Evolutionary conservation across 352 stramenopile genomes (phyloP).

Genomic region (Phytopythium montanum): DNA sequence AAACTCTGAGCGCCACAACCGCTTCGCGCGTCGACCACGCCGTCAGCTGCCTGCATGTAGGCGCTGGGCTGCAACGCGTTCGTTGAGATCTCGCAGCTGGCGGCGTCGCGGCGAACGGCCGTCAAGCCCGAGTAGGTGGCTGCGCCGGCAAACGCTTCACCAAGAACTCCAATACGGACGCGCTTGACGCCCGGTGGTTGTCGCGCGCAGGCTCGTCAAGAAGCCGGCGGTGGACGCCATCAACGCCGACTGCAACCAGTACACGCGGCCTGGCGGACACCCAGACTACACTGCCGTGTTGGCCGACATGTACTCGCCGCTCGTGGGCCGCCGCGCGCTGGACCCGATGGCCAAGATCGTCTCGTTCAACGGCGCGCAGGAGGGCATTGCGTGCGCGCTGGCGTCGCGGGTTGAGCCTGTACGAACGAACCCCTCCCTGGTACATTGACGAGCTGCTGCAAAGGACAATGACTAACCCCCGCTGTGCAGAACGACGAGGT

Average conservation of each 20-base stretch:
- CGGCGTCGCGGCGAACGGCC: slow-evolving; percentile 63
- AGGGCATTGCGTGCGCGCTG: slow-evolving; percentile 84
- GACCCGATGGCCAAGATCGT: slow-evolving; percentile 80
- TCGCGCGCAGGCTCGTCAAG: slow-evolving; percentile 75
- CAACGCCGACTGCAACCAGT: slow-evolving; percentile 80
- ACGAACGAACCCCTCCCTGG: neutral
- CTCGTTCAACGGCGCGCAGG: slow-evolving; percentile 86
- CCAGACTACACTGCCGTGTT: slow-evolving; percentile 74
- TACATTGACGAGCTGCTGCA: neutral
- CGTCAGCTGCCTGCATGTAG: slow-evolving; percentile 60
- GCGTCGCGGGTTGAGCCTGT: slow-evolving; percentile 70
- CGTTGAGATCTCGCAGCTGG: slow-evolving; percentile 85
- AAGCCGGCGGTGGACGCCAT: slow-evolving; percentile 83
- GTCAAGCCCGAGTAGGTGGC: slow-evolving; percentile 80
- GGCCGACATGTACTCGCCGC: slow-evolving; percentile 72
- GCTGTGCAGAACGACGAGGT: slow-evolving; percentile 68
- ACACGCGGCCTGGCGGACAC: slow-evolving; percentile 85
- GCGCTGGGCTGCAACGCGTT: slow-evolving; percentile 81
- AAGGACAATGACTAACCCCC: neutral
- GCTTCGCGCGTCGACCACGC: slow-evolving; percentile 28
- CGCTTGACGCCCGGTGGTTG: no score
- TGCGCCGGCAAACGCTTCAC: no score
- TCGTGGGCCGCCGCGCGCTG: slow-evolving; percentile 60
- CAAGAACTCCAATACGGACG: no score
- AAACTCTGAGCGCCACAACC: no score